Evolutionary conservation across 257 asterid species (phyloP), one percentile per base, ranked within the genome.

Genomic region (Paraleonurus japonicus): DNA sequence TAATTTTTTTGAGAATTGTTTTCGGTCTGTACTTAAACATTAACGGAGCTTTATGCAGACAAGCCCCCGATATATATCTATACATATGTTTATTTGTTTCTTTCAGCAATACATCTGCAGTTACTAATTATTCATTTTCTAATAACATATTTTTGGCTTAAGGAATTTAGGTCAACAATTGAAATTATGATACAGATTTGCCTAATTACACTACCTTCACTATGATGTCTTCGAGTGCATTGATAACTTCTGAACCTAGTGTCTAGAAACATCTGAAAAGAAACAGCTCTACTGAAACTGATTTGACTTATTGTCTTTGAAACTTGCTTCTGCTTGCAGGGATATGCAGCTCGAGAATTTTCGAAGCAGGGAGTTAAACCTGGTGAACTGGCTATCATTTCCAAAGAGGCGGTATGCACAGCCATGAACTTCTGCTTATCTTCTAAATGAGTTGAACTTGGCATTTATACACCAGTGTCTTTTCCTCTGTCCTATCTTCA

Each of bases 301-400:
- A 30, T n/a, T 26, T 45, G 30, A 20, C n/a, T 15, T 2, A 7
- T 16, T 13, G 48, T 47, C 47, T 20, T 13, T 73, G 65, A 30
- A 59, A 59, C 69, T 67, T 73, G 62, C 54, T 27, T 75, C 19
- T 63, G 65, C 26, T 66, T 67, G 75, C 87, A 94, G 99, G 97
- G 99, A 16, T 94, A 94, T 75, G 99, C 97, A 24, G 99, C 99
- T 63, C 82, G 96, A 65, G 97, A 94, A 69, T 94, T 94, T n/a
- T 82, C 87, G 67, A 91, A 91, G 78, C 99, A 88, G 83, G 97
- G 97, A 69, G 96, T 89, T 32, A 78, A 89, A 68, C 92, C 95
- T 37, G 90, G 89, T 65, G 99, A 94, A 78, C 81, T 94, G 71
- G 97, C 99, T 4, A 71, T 91, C 63, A 94, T 94, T 74, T 94